phyloP scores from a whole-genome alignment of 805 yeast species.

The Yarrowia phangngaensis region DNA sequence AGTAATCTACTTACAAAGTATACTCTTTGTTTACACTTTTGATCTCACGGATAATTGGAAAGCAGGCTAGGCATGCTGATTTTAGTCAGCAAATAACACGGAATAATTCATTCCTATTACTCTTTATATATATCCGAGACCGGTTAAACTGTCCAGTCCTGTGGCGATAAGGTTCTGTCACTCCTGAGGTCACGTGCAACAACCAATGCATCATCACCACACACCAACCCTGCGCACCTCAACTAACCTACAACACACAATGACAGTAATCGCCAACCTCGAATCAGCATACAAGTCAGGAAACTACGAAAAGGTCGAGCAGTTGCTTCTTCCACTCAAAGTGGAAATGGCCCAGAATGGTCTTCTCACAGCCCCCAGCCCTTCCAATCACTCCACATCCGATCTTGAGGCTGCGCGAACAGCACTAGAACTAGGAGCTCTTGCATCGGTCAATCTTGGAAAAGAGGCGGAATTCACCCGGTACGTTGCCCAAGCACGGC shows the following conservation, averaged over 20 bases:
- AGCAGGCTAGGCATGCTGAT: too few relatives aligned
- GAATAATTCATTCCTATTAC: too few relatives aligned
- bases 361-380: conserved; percentile 60
- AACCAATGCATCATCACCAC: neutral
- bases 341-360: conserved; percentile 73
- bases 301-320: conserved; percentile 58
- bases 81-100: too few relatives aligned
- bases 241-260: too few relatives aligned
- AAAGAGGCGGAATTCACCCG: conserved; percentile 67
- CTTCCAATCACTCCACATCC: conserved; percentile 39
- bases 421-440: conserved; percentile 83
- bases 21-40: too few relatives aligned
- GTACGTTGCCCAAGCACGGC: conserved; percentile 67
- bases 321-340: conserved; percentile 66
- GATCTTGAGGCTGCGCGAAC: conserved; percentile 77
- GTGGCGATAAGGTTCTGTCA: too few relatives aligned
- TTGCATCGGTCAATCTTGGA: conserved; percentile 63
- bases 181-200: too few relatives aligned
- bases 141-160: too few relatives aligned
- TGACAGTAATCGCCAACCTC: conserved; percentile 10
- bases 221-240: too few relatives aligned
- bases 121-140: too few relatives aligned
- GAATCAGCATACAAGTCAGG: conserved; percentile 53
- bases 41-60: too few relatives aligned
- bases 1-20: too few relatives aligned